Evolutionary conservation across 495 filamentous ascomycete genomes (phyloP), one percentile per base, ranked within the genome.

Genomic region (Penicillium ochrochloron): DNA sequence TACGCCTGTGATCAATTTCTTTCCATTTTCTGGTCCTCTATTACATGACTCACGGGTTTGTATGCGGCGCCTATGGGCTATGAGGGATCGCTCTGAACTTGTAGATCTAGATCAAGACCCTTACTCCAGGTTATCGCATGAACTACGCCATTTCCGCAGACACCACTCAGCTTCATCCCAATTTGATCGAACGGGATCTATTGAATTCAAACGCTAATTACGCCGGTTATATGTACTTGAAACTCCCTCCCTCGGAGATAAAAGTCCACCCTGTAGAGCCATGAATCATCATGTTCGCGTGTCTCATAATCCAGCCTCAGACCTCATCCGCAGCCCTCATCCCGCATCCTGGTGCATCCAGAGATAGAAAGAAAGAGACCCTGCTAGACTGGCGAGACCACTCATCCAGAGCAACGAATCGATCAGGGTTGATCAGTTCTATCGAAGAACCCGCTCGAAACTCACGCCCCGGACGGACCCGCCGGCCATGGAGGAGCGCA

Each of bases 401-500:
- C 48, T 9, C 25, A 12, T 48, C 3, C 46, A 21, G 46, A 44
- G 59, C 41, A 53, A 53, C 21, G 42, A 60, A 51, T 42, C 25
- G n/a, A 25, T 50, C 33, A 11, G 56, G 27, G 25, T 21, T 54
- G 33, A 33, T 25, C 27, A 48, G 7, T 48, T 66, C 60, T 69
- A 78, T 69, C 65, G 65, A 70, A 91, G 71, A 17, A 97, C 94
- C 54, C 86, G 80, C 57, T 99, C 93, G 72, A 90, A 99, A 5
- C 77, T 67, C 63, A 88, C 77, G 15, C 86, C 87, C 74, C 85
- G 87, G 51, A 99, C 89, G n/a, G 74, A 78, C 14, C 93, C 92
- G 61, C 95, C 95, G 25, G 77, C 80, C 92, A 99, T 97, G 5
- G 91, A 82, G 14, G 78, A 78, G 68, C 91, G 85, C 23, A 97